Evolutionary conservation across 1,284 basidiomycete genomes (phyloP).

Genomic region (Puccinia hordei): DNA sequence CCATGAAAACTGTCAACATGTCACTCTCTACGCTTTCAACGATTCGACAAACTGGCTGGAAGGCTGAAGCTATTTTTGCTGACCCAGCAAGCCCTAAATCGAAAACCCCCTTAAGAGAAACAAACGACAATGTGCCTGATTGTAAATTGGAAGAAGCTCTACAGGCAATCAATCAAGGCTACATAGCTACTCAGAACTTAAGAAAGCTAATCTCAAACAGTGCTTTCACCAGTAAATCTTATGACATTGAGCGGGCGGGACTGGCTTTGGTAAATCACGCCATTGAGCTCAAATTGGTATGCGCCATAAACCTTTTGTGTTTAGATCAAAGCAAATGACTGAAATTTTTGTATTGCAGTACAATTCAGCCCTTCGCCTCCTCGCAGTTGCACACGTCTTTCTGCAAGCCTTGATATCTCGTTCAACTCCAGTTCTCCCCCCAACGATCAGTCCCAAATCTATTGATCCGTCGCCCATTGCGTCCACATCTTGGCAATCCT

Average conservation of each 20-base stretch:
- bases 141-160: conserved; percentile 25
- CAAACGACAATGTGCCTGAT: not conserved
- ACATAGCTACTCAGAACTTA: conserved; percentile 33
- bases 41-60: conserved; percentile 41
- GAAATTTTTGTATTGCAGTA: conserved; percentile 27
- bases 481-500: conserved; percentile 29
- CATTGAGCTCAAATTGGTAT: conserved; percentile 42
- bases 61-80: conserved; percentile 4
- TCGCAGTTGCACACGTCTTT: conserved; percentile 34
- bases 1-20: conserved; percentile 39
- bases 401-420: conserved; percentile 33
- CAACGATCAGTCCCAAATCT: conserved; percentile 17
- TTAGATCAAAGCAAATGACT: not conserved
- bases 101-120: not conserved
- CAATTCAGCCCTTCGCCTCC: conserved; percentile 47
- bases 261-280: conserved; percentile 47
- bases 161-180: conserved; percentile 18
- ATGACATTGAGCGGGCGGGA: conserved; percentile 46
- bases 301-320: not conserved
- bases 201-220: conserved; percentile 21
- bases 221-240: not conserved
- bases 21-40: conserved; percentile 38
- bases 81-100: not conserved
- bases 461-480: conserved; percentile 30
- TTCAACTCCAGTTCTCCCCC: not conserved